These are phyloP conservation scores for Chalciporus sphaerocephalus DNA, from an alignment of 768 basidiomycete genomes.

Conservation along the genomic window DNA sequence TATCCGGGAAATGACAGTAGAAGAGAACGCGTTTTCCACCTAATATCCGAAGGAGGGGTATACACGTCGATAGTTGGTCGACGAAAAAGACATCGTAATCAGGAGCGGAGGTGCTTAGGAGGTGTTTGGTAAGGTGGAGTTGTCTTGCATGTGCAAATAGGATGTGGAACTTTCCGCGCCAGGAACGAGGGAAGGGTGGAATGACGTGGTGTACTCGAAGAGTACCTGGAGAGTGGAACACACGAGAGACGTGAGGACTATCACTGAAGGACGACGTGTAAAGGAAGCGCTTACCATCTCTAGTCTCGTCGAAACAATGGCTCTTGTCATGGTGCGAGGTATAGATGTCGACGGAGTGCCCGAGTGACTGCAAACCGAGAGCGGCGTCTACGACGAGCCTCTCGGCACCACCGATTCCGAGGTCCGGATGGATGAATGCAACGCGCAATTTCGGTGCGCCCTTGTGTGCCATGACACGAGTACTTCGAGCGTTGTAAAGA, in stretches of 20 bases:
- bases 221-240: slow-evolving; percentile 54
- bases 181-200: slow-evolving; percentile 75
- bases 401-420: slow-evolving; percentile 96
- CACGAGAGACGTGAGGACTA: neutral
- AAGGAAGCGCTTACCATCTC: slow-evolving; percentile 66
- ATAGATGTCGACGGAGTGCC: slow-evolving; percentile 84
- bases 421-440: slow-evolving; percentile 90
- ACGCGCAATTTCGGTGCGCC: slow-evolving; percentile 39
- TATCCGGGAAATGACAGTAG: slow-evolving; percentile 98
- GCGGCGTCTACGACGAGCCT: slow-evolving; percentile 94
- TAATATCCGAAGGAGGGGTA: slow-evolving; percentile 72
- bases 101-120: slow-evolving; percentile 45
- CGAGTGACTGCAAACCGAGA: slow-evolving; percentile 76
- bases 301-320: slow-evolving; percentile 92
- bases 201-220: slow-evolving; percentile 68
- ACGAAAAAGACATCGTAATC: slow-evolving; percentile 85
- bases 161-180: slow-evolving; percentile 81
- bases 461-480: slow-evolving; percentile 2
- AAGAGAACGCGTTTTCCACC: slow-evolving; percentile 82
- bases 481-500: too few species aligned
- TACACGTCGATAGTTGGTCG: slow-evolving; percentile 90
- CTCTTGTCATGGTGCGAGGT: slow-evolving; percentile 87
- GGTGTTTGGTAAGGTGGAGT: slow-evolving; percentile 61
- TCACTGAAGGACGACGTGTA: neutral
- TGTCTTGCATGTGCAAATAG: slow-evolving; percentile 86